Conservation (phyloP, 345 rosid genomes). For the Acer saccharum region DNA sequence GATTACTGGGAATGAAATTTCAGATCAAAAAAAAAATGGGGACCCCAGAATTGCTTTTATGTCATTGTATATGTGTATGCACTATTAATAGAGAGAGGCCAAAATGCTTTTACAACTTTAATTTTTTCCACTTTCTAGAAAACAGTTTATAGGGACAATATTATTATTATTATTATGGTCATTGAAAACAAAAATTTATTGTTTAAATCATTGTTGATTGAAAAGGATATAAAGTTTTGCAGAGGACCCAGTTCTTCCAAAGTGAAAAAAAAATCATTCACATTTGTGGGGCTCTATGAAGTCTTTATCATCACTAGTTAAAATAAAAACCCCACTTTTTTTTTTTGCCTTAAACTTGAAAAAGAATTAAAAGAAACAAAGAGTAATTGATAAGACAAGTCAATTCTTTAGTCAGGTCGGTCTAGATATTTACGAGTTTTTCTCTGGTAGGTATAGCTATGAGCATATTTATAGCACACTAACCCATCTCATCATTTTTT, state of each 20-base stretch:
- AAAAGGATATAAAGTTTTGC: constrained; percentile 19
- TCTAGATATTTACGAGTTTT: too few species aligned
- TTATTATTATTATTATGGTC: not conserved
- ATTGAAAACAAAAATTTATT: constrained; percentile 30
- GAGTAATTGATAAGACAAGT: constrained; percentile 6
- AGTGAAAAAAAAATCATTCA: constrained; percentile 28
- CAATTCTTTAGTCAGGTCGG: too few species aligned
- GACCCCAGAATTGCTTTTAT: constrained; percentile 4
- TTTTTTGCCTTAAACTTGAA: constrained; percentile 17
- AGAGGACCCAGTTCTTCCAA: constrained; percentile 31
- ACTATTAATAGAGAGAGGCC: constrained; percentile 4
- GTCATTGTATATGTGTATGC: constrained; percentile 7
- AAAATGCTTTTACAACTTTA: constrained; percentile 10
- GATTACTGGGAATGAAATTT: not conserved
- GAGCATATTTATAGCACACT: too few species aligned
- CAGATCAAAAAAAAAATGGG: not conserved
- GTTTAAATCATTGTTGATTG: constrained; percentile 20
- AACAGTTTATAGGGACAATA: constrained; percentile 12
- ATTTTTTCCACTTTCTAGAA: constrained; percentile 15
- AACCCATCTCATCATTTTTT: too few species aligned
- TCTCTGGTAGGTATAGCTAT: too few species aligned
- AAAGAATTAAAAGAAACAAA: constrained; percentile 21
- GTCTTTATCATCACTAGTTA: constrained; percentile 35
- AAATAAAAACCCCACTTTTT: constrained; percentile 14
- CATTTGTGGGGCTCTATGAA: constrained; percentile 34